Evolutionary conservation across 1,284 basidiomycete genomes (phyloP).

Genomic region (Austroboletus niveus): DNA sequence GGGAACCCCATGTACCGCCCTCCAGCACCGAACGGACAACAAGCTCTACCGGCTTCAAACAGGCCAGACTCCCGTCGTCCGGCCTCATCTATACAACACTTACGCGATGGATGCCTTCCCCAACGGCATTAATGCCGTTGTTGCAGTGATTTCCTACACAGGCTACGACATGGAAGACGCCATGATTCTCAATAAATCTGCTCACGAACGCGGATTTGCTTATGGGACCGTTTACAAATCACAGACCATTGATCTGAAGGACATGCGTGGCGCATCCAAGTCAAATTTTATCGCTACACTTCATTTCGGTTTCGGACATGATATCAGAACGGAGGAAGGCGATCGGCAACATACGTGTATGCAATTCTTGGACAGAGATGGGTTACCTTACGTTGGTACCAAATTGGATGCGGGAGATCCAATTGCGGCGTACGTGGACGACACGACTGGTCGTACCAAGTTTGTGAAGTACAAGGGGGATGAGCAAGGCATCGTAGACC

Average conservation of each 20-base stretch:
- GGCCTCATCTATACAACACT: slow-evolving; percentile 89
- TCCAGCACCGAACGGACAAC: slow-evolving; percentile 94
- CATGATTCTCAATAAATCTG: slow-evolving; percentile 99
- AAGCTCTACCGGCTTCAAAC: slow-evolving; percentile 97
- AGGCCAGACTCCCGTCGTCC: slow-evolving; percentile 94
- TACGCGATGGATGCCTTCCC: slow-evolving; percentile 99
- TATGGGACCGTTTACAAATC: slow-evolving; percentile 98
- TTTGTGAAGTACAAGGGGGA: slow-evolving; percentile 98
- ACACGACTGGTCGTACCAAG: slow-evolving; percentile 79
- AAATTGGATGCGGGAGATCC: slow-evolving; percentile 75
- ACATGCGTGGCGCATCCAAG: slow-evolving; percentile 66
- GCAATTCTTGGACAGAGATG: slow-evolving; percentile 79
- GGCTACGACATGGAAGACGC: slow-evolving; percentile 99
- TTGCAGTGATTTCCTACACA: slow-evolving; percentile 99
- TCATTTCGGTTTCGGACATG: slow-evolving; percentile 86
- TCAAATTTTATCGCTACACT: slow-evolving; percentile 54
- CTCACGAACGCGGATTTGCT: slow-evolving; percentile 96
- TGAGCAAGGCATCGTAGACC: slow-evolving; percentile 88
- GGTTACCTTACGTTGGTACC: slow-evolving; percentile 79
- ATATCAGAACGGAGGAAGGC: slow-evolving; percentile 60
- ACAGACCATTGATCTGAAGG: slow-evolving; percentile 88
- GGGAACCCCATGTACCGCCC: slow-evolving; percentile 94
- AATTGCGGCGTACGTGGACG: slow-evolving; percentile 86
- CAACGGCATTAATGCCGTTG: slow-evolving; percentile 97
- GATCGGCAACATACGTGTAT: slow-evolving; percentile 55